Evolutionary conservation across 495 filamentous ascomycete genomes (phyloP).

Genomic region (Penicillium desertorum): DNA sequence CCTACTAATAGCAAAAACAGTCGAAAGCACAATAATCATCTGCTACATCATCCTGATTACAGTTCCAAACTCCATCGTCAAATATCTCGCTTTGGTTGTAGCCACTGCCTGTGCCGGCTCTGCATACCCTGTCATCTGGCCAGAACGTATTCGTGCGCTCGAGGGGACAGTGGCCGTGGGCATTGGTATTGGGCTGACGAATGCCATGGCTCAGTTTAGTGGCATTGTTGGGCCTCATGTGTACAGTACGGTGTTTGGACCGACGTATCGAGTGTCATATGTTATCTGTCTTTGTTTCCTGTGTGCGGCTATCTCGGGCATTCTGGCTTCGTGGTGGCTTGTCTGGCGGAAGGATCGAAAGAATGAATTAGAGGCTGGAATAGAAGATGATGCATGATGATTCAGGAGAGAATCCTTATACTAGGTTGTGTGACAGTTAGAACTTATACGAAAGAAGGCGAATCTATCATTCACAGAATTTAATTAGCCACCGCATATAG

Average conservation of each 20-base stretch:
- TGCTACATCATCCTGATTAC: conserved; percentile 49
- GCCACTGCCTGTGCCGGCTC: conserved; percentile 41
- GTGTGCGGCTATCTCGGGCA: conserved; percentile 33
- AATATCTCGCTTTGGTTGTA: conserved; percentile 42
- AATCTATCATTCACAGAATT: background rate
- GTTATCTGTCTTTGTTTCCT: conserved; percentile 43
- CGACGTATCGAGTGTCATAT: conserved; percentile 40
- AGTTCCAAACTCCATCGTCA: conserved; percentile 36
- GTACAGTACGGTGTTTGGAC: conserved; percentile 42
- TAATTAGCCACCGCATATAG: background rate
- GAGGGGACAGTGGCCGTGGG: conserved; percentile 42
- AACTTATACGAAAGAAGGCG: background rate
- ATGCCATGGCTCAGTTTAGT: conserved; percentile 48
- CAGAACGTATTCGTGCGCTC: conserved; percentile 45
- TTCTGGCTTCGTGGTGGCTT: conserved; percentile 37
- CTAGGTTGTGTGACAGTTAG: background rate
- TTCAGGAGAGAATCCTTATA: background rate
- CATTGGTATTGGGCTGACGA: conserved; percentile 45
- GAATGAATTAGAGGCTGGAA: background rate
- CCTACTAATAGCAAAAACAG: conserved; percentile 19
- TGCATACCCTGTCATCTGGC: conserved; percentile 48
- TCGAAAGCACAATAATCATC: conserved; percentile 42
- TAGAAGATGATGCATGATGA: background rate
- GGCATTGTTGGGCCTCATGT: conserved; percentile 45
- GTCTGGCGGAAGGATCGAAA: conserved; percentile 32